Evolutionary conservation across 768 basidiomycete species (phyloP), one percentile per base, ranked within the genome.

Genomic region (Boletus insuetus): DNA sequence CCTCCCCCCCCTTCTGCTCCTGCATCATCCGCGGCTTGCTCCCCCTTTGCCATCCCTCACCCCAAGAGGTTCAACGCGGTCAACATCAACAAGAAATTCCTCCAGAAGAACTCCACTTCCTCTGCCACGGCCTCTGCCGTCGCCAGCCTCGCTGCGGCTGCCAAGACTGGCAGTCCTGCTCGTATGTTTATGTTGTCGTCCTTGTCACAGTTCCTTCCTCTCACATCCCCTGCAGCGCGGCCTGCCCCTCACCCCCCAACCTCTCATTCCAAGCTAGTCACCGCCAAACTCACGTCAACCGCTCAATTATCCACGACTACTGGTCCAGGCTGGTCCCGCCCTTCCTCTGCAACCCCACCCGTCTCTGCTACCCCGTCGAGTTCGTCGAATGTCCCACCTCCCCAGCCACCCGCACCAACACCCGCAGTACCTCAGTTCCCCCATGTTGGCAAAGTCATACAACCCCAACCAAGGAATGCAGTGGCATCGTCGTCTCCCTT

Each of bases 31-130:
- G 22, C 47, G 13, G 12, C 49, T 31, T 22, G 14, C 51, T 57
- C 68, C 12, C 61, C 66, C 16, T 70, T 72, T 22, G 63, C 65
- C 17, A 63, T 71, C 4, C 80, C 81, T 2, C 86, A 84, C 58
- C 81, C 82, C 31, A 98, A 98, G 79, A 86, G 88, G 66, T 95
- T 94, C 73, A 91, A 78, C 68, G 83, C 92, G 29, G 84, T 93
- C 58, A 94, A 93, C 68, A 92, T 98, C 72, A 96, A 92, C 77
- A 96, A 94, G 83, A 93, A 91, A 73, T 98, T 98, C 72, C 77
- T 98, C 41, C 90, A 94, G 77, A 96, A 95, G 80, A 89, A 87
- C 52, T 84, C 84, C 7, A 71, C 85, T 41, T 75, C 83, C 40
- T 77, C 84, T 24, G 73, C 76, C 45, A 68, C 82, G 24, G 64